Conservation (phyloP, 306 rosid genomes). For the Echinosophora koreensis region DNA sequence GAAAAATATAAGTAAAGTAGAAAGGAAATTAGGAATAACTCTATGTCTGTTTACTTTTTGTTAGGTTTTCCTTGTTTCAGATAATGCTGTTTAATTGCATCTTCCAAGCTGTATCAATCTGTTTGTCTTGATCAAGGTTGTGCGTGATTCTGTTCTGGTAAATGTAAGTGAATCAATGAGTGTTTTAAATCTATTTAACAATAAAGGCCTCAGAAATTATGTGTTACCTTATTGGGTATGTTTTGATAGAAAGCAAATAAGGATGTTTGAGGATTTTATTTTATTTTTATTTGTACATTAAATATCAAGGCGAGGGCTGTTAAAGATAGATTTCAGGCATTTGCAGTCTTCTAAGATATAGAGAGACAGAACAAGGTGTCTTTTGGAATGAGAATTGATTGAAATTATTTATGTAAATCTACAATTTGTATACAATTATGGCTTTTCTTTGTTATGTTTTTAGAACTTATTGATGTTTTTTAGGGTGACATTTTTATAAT, state of each 20-base stretch:
- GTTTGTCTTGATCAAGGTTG: neutral
- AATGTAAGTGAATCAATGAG: constrained; percentile 5
- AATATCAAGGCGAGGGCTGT: constrained; percentile 4
- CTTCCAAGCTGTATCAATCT: constrained; percentile 3
- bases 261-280: neutral
- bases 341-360: neutral
- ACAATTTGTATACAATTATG: neutral
- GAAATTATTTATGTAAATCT: neutral
- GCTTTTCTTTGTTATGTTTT: neutral
- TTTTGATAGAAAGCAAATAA: constrained; percentile 1
- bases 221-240: neutral
- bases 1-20: neutral
- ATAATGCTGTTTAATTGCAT: neutral
- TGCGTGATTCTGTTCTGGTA: constrained; percentile 8
- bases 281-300: neutral
- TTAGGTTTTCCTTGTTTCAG: neutral
- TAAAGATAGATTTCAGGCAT: neutral
- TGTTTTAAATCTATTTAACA: constrained; percentile 20
- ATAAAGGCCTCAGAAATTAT: neutral
- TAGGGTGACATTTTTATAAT: neutral
- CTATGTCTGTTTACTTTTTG: neutral
- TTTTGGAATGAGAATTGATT: constrained; percentile 8
- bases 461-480: constrained; percentile 12
- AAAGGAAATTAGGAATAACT: neutral
- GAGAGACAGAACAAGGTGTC: neutral